Evolutionary conservation across 2,329 filamentous ascomycete species (phyloP).

Genomic region (Laburnicola sp.): DNA sequence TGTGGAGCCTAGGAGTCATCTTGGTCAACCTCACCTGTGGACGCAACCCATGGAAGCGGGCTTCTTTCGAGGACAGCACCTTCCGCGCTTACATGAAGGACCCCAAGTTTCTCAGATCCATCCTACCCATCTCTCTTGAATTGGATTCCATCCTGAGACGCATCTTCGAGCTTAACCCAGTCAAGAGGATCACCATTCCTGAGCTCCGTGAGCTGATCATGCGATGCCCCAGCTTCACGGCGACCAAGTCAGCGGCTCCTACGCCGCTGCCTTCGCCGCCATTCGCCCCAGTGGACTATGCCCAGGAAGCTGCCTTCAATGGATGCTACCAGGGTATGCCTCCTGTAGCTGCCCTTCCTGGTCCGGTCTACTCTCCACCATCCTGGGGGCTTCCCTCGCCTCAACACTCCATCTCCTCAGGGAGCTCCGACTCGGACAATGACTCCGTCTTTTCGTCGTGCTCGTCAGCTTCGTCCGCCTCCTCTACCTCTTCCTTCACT

Average conservation of each 20-base stretch:
- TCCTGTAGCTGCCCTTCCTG: constrained; percentile 37
- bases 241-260: constrained; percentile 48
- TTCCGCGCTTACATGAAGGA: constrained; percentile 89
- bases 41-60: constrained; percentile 98
- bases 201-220: constrained; percentile 79
- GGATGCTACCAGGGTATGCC: constrained; percentile 36
- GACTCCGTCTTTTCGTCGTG: constrained; percentile 47
- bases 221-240: constrained; percentile 74
- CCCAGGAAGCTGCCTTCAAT: constrained; percentile 33
- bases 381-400: constrained; percentile 27
- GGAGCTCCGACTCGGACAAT: constrained; percentile 45
- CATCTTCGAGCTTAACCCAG: constrained; percentile 85
- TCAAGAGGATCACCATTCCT: constrained; percentile 76
- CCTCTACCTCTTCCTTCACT: constrained; percentile 42
- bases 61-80: constrained; percentile 88
- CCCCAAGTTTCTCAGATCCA: constrained; percentile 85
- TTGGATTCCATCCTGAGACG: constrained; percentile 83
- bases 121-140: constrained; percentile 86
- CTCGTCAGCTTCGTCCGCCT: constrained; percentile 43
- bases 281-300: constrained; percentile 48
- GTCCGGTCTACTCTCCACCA: constrained; percentile 34
- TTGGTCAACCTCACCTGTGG: constrained; percentile 97
- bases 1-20: constrained; percentile 98
- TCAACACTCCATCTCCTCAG: constrained; percentile 41
- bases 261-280: constrained; percentile 49